Base-by-base conservation (phyloP, 2,329 filamentous ascomycete species). In the Rhynchosporium graminicola region DNA sequence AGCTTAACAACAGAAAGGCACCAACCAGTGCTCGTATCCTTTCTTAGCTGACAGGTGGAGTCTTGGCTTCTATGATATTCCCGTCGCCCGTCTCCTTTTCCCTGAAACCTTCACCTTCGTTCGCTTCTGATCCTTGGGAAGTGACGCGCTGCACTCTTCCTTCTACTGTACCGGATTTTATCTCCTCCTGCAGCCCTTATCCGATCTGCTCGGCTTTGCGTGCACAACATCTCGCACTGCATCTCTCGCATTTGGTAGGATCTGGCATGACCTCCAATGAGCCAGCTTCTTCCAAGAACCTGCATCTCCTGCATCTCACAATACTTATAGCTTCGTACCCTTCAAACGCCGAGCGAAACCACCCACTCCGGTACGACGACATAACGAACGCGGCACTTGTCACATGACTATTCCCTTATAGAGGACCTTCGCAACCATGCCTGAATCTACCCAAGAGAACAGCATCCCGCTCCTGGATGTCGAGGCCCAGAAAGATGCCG, bases 381-480 rank as follows among this genome's bases (percentile, higher is more conserved):
- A 36, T 36, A 52, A 54, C 38, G 51, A 54, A 54, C n/a, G 31
- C n/a, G 43, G 31, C 20, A 48, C 33, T n/a, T 50, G 57, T 65
- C 63, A 65, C 63, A 63, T 65, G 61, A 65, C 55, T 26, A 10
- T 29, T 20, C 28, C 9, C 10, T 20, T 20, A 2, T 3, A 47
- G 26, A 52, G 12, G 8, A 38, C n/a, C 20, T 20, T 36, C 33
- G n/a, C 63, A 45, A 38, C 26, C 42, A 65, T 67, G 66, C 20
- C 62, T 48, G 60, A 67, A 52, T 59, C 58, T 40, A 36, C 54
- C 29, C 42, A 51, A 47, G 66, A 69, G 47, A 66, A 67, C 47
- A 57, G 62, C 64, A 67, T 69, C 48, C 67, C 65, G 15, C 48
- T 69, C 15, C 54, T 69, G 45, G 66, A 67, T 38, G 45, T 68